phyloP scores from a whole-genome alignment of 2,329 filamentous ascomycete species.

The Sclerotinia subarctica region DNA sequence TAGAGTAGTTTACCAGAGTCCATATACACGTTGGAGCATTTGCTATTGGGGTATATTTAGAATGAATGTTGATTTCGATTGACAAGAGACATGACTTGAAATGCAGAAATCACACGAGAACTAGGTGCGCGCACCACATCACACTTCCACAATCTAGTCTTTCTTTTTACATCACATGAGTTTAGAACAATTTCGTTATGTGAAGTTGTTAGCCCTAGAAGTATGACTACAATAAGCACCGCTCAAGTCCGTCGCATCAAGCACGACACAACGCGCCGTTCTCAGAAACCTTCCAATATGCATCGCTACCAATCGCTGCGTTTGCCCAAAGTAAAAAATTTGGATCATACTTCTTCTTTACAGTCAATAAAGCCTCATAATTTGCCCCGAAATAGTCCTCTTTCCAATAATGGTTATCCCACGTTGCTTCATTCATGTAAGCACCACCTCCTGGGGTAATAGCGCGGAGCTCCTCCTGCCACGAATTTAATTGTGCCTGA shows the following conservation, averaged over 20 bases:
- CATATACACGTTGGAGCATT: too few species aligned
- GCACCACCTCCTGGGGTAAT: not conserved
- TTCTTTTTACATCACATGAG: too few species aligned
- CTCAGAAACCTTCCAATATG: not conserved
- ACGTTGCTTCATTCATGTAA: slow-evolving; percentile 5
- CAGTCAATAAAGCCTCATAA: not conserved
- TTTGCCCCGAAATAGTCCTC: not conserved
- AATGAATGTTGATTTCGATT: too few species aligned
- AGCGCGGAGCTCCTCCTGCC: not conserved
- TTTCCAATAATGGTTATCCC: not conserved
- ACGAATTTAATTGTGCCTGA: not conserved
- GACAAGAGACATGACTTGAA: too few species aligned
- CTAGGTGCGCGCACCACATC: too few species aligned
- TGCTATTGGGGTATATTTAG: too few species aligned
- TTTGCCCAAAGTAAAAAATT: not conserved
- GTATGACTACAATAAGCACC: too few species aligned
- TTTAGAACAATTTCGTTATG: too few species aligned
- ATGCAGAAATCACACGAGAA: too few species aligned
- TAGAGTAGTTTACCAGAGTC: too few species aligned
- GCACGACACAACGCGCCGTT: slow-evolving; percentile 2
- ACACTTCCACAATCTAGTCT: too few species aligned
- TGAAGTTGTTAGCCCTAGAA: too few species aligned
- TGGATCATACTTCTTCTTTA: not conserved
- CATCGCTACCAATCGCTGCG: not conserved
- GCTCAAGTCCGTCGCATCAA: not conserved